Conservation (phyloP, 2,329 filamentous ascomycete species). For the Waltergamsia citrina region DNA sequence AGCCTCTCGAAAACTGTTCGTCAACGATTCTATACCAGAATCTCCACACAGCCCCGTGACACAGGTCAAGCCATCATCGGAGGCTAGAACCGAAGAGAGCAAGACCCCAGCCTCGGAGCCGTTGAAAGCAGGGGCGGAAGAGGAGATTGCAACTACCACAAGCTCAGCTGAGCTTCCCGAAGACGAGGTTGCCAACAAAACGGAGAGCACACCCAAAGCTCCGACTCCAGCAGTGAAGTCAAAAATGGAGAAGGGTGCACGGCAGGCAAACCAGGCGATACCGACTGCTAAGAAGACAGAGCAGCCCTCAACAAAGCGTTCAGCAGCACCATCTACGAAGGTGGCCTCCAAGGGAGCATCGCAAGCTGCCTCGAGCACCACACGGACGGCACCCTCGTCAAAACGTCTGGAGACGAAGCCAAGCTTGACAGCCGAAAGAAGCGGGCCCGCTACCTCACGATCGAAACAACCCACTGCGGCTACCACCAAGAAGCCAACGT, state of each 20-base stretch:
- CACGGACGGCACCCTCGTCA: neutral
- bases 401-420: neutral
- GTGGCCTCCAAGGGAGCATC: neutral
- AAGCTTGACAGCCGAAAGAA: slow-evolving; percentile 9
- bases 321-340: neutral
- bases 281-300: neutral
- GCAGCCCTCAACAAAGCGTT: no score
- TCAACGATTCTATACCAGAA: slow-evolving; percentile 31
- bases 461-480: slow-evolving; percentile 21
- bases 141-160: no score
- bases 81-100: no score
- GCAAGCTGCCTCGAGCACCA: neutral
- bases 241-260: no score
- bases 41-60: slow-evolving; percentile 21
- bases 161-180: no score
- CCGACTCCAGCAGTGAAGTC: neutral
- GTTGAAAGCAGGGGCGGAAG: no score
- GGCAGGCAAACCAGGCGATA: no score
- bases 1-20: slow-evolving; percentile 11
- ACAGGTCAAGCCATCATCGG: neutral
- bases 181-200: no score
- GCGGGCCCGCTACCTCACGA: slow-evolving; percentile 10
- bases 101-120: no score
- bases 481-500: slow-evolving; percentile 30
- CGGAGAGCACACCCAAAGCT: no score